A percentile compares a stretch with the other conserved stretches of the same genome.
phyloP scores from a whole-genome alignment of 75 land plant species.

The Sequoiadendron giganteum region DNA sequence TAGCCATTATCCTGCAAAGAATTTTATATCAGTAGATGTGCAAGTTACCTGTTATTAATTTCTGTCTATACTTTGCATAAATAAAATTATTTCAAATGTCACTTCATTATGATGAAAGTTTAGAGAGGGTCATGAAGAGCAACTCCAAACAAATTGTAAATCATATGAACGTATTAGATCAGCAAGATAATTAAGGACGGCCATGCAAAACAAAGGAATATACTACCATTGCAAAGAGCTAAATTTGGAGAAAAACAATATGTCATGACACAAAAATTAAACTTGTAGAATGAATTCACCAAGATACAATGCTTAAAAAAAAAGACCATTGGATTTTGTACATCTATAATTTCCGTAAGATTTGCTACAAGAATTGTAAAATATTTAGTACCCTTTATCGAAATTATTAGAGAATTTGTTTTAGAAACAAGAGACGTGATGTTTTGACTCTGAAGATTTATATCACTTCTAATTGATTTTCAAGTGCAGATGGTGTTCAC shows the following conservation, averaged over 20 bases:
- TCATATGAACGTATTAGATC: neutral
- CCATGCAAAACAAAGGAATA: neutral
- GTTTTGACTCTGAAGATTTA: neutral
- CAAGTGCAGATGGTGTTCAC: neutral
- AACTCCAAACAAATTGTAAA: neutral
- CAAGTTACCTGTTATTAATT: neutral
- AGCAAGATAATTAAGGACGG: neutral
- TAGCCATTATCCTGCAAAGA: conserved; percentile 45
- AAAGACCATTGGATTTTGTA: neutral
- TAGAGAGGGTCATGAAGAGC: neutral
- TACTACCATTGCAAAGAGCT: neutral
- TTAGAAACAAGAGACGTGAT: neutral
- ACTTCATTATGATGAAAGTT: neutral
- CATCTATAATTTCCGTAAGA: neutral
- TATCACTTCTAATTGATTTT: neutral
- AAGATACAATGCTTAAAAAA: neutral
- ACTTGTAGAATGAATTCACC: neutral
- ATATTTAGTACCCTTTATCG: neutral
- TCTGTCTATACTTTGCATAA: neutral
- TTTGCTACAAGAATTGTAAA: neutral
- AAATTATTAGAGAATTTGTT: neutral
- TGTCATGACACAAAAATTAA: neutral
- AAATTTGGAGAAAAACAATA: neutral
- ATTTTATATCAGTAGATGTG: neutral
- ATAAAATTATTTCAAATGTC: neutral